Percentiles rank a stretch among this genome's conserved stretches.
Evolutionary conservation across 2,329 filamentous ascomycete genomes (phyloP).

Genomic region (Arthrobotrys iridis): DNA sequence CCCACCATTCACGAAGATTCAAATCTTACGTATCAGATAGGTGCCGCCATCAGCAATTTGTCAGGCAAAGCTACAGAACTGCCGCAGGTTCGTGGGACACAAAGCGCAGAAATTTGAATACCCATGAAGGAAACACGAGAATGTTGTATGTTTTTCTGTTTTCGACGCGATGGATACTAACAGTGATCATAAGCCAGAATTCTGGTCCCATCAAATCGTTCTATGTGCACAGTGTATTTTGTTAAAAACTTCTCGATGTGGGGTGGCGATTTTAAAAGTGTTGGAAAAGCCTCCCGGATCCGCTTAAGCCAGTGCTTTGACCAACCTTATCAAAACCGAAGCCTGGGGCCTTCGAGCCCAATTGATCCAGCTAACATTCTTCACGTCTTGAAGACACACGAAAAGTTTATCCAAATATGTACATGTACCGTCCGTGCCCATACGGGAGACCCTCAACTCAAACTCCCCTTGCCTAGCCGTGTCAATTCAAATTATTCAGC

Average conservation of each 20-base stretch:
- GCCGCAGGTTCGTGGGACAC: not conserved
- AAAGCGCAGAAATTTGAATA: not conserved
- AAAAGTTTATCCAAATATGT: not conserved
- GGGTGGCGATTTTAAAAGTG: no score
- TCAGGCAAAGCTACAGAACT: not conserved
- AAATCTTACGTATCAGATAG: not conserved
- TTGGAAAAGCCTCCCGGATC: slow-evolving; percentile 4
- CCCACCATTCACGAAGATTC: slow-evolving; percentile 7
- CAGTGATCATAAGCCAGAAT: no score
- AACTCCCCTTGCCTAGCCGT: not conserved
- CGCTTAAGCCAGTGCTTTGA: slow-evolving; percentile 10
- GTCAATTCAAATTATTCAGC: not conserved
- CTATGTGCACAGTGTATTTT: no score
- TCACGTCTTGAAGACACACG: not conserved
- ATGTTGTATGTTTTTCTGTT: no score
- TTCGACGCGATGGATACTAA: no score
- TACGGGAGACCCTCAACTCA: not conserved
- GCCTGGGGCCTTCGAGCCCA: not conserved
- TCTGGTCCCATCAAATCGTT: no score
- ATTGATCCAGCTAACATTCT: no score
- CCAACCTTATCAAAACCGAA: not conserved
- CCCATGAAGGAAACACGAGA: not conserved
- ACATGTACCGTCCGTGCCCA: not conserved
- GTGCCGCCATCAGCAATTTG: slow-evolving; percentile 1
- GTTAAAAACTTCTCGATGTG: not conserved